Evolutionary conservation across 345 rosid species (phyloP), one percentile per base, ranked within the genome.

Genomic region (Eucalyptus sp.): DNA sequence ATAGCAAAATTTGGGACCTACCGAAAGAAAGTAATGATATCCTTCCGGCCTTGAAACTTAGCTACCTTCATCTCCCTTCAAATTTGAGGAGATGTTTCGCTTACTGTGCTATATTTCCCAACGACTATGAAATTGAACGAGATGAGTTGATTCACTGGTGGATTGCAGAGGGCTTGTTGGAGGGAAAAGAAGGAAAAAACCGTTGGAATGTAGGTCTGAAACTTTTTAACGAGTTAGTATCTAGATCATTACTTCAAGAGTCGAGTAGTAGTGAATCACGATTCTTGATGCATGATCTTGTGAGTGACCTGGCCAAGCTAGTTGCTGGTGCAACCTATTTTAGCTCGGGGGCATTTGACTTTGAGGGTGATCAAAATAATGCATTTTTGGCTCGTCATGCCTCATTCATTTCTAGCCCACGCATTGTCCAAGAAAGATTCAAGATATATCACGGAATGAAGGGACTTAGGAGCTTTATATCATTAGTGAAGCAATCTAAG

Each of bases 321-420:
- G 43, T 31, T 31, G 79, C 79, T 0, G 0, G 7, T 31, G 41
- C 43, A 31, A 8, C 79, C 6, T 2, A 3, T 29, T 68, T 31
- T 31, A 16, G 43, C 80, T 68, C 1, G 0, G 12, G 11, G 2
- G 20, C 0, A 0, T 50, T n/a, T 64, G 12, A 66, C 1, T 16
- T 1, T 16, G 7, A 66, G 1, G 2, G 3, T 31, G 7, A 3
- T 68, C 41, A 68, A 31, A 8, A 31, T 31, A 68, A 4, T 68
- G 43, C 80, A 68, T 31, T 1, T 31, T 8, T 31, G 2, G 2
- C 80, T 68, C 22, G 43, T 68, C 12, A 68, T 17, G 43, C 43
- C 22, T 16, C 80, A 68, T 31, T 68, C 80, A 68, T 8, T 14
- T 0, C 6, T 0, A 66, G 2, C 0, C 0, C 2, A 0, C 0